Evolutionary conservation across 169 alveolate species (phyloP).

Genomic region (Plasmodium fragile): DNA sequence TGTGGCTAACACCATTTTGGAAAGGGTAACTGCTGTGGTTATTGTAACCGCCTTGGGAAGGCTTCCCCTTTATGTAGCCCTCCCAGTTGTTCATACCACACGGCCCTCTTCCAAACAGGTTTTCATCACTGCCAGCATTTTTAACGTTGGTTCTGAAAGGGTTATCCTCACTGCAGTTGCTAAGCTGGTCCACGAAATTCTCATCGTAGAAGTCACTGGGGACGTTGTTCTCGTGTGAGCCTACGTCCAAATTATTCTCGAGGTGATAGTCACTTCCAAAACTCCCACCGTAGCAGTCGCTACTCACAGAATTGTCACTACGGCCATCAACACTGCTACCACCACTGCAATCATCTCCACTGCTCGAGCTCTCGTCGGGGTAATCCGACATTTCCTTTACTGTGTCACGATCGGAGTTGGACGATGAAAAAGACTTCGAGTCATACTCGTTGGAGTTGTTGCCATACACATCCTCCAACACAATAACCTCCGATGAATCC

Average conservation of each 20-base stretch:
- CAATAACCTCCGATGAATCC: constrained; percentile 55
- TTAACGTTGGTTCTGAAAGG: not conserved
- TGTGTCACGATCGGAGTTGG: constrained; percentile 41
- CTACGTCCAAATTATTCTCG: constrained; percentile 11
- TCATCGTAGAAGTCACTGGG: not conserved
- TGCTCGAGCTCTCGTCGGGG: constrained; percentile 65
- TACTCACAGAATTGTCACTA: not conserved
- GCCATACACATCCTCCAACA: constrained; percentile 61
- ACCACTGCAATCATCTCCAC: not conserved
- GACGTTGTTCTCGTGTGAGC: not conserved
- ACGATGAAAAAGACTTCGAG: constrained; percentile 33
- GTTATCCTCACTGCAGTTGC: not conserved
- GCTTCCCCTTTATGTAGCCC: not conserved
- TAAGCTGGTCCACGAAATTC: not conserved
- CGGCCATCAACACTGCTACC: not conserved
- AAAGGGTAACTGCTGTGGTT: not conserved
- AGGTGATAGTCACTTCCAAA: not conserved
- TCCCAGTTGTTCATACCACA: constrained; percentile 3
- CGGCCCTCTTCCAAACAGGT: not conserved
- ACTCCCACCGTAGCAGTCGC: not conserved
- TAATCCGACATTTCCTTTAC: constrained; percentile 73
- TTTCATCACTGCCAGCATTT: not conserved
- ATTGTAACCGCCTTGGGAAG: not conserved
- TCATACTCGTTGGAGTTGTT: constrained; percentile 53
- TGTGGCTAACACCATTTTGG: not conserved